Evolutionary conservation across 2,329 filamentous ascomycete genomes (phyloP), one percentile per base, ranked within the genome.

Genomic region (Xylaria sp.): DNA sequence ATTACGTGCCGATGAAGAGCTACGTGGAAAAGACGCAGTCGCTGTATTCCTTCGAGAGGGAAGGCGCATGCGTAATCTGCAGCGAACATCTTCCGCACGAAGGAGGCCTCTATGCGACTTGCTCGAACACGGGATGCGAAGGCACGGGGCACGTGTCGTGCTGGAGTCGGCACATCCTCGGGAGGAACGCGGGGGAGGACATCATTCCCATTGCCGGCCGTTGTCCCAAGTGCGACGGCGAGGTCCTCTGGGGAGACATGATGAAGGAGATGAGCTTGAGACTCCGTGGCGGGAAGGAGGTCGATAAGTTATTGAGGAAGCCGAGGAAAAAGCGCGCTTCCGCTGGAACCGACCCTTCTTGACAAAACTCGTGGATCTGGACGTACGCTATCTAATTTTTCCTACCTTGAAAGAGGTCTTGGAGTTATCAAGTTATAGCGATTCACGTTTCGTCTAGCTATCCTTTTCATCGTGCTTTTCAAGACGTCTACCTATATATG

Each of bases 201-300:
- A 74, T 97, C 1, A 76, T 97, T 1, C 95, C 95, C 0, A 83
- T 87, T 1, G 77, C 84, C 40, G 94, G 93, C 2, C 79, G 75
- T 2, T 98, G 95, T 80, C 93, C 93, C 0, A 81, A 81, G 23
- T 98, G 95, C 76, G 80, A 84, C 0, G 83, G 83, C 0, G 79
- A 83, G 4, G 81, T 94, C 1, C 78, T 84, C 59, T 98, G 95
- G 95, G 83, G 85, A 0, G 87, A 92, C 57, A 88, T 97, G 81
- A 91, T 97, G 82, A 94, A 90, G 77, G 94, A 97, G 77, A 80
- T 97, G 73, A 96, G 87, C 59, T 81, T 97, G 58, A 86, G 95
- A 38, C 83, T 88, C 42, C 86, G 93, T 28, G 94, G 91, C 0
- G 80, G 85, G 63, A 91, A 91, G 66, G 91, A 94, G 72, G 82